phyloP scores from a whole-genome alignment of 352 stramenopile genomes.

The Pythium volutum region DNA sequence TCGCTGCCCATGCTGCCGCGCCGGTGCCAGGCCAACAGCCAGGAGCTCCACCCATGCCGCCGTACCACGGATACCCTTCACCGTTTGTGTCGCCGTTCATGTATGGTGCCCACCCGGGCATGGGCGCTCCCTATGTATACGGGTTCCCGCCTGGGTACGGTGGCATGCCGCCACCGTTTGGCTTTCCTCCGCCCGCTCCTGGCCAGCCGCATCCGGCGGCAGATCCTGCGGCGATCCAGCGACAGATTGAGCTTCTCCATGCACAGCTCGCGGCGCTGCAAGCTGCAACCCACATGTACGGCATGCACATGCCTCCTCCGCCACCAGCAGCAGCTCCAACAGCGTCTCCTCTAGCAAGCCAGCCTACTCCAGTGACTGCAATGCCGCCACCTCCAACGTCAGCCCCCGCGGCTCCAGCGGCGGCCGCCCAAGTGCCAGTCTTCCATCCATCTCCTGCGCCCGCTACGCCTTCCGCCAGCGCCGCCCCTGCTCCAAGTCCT shows the following conservation, averaged over 20 bases:
- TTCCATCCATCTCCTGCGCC: background rate
- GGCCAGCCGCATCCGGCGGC: conserved; percentile 5
- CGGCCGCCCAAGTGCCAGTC: background rate
- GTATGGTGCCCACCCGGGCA: conserved; percentile 35
- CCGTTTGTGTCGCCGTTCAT: conserved; percentile 62
- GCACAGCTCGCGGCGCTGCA: conserved; percentile 28
- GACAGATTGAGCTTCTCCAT: conserved; percentile 29
- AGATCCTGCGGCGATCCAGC: conserved; percentile 25
- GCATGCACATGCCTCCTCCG: conserved; percentile 13
- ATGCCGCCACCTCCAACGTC: background rate
- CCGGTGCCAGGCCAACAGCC: background rate
- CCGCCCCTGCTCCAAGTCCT: background rate
- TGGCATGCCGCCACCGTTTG: conserved; percentile 43
- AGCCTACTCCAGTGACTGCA: background rate
- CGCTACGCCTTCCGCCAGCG: background rate
- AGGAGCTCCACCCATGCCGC: conserved; percentile 7
- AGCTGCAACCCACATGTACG: conserved; percentile 22
- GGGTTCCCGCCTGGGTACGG: conserved; percentile 54
- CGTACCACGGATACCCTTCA: conserved; percentile 40
- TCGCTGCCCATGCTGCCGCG: background rate
- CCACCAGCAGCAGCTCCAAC: background rate
- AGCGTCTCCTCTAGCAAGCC: background rate
- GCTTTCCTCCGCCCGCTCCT: conserved; percentile 19
- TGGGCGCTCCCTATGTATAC: conserved; percentile 46
- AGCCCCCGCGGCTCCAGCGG: background rate